Conservation (phyloP, 768 basidiomycete genomes). For the Mycena chlorophos region DNA sequence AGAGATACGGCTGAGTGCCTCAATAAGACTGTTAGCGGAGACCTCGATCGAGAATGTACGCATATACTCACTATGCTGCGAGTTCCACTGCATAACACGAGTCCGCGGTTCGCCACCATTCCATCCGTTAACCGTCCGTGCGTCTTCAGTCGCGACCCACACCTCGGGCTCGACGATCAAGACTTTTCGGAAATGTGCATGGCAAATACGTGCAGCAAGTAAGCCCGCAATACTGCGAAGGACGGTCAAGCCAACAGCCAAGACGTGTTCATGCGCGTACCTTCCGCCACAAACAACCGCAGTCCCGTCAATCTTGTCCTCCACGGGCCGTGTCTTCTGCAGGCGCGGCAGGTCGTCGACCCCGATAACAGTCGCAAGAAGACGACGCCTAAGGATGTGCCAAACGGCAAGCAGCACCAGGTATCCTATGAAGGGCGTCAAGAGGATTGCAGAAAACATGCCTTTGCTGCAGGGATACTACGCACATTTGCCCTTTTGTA, state of each 20-base stretch:
- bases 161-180: constrained; percentile 34
- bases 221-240: constrained; percentile 31
- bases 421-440: background rate
- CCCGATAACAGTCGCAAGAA: constrained; percentile 5
- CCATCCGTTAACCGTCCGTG: constrained; percentile 18
- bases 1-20: constrained; percentile 17
- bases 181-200: constrained; percentile 33
- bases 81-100: constrained; percentile 28
- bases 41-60: background rate
- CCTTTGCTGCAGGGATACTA: background rate
- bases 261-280: background rate
- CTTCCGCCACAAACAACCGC: constrained; percentile 15
- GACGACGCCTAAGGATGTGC: constrained; percentile 8
- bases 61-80: constrained; percentile 19
- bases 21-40: background rate
- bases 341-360: background rate
- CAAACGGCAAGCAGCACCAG: background rate
- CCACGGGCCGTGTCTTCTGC: background rate
- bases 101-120: constrained; percentile 15
- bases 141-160: constrained; percentile 25
- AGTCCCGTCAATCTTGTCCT: constrained; percentile 8
- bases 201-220: constrained; percentile 31
- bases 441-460: background rate
- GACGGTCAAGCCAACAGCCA: background rate
- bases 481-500: background rate